Percentiles rank a stretch among this genome's conserved stretches.
phyloP scores from a whole-genome alignment of 129 eudicot species.

The Arctium lappa region DNA sequence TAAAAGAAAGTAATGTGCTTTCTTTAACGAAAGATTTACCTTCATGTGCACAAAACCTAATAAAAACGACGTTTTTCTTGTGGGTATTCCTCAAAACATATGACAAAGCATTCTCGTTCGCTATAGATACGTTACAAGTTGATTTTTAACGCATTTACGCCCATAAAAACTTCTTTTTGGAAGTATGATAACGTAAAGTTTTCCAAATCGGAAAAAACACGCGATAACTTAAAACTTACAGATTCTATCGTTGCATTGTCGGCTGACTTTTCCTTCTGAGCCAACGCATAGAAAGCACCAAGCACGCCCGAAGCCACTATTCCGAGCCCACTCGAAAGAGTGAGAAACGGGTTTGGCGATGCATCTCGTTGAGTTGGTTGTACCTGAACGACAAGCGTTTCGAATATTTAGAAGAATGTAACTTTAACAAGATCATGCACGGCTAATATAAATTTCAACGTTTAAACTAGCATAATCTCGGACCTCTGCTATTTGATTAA shows the following conservation, averaged over 20 bases:
- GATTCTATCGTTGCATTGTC: conserved; percentile 59
- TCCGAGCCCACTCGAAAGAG: conserved; percentile 71
- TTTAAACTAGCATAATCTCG: conserved; percentile 18
- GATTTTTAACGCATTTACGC: background rate
- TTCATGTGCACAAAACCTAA: background rate
- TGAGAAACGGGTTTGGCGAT: conserved; percentile 57
- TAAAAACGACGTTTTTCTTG: background rate
- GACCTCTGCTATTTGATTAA: conserved; percentile 54
- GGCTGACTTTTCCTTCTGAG: conserved; percentile 67
- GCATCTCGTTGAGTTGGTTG: conserved; percentile 30
- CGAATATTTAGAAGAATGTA: background rate
- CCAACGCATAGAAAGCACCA: conserved; percentile 74
- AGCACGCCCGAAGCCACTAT: conserved; percentile 69
- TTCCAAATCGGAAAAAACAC: background rate
- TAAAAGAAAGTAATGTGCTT: background rate
- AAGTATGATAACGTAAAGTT: background rate
- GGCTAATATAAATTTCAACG: background rate
- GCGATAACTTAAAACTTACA: conserved; percentile 43
- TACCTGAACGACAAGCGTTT: conserved; percentile 30
- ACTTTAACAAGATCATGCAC: background rate
- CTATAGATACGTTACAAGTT: background rate
- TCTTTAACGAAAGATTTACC: background rate
- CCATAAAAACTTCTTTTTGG: background rate
- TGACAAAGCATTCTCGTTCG: background rate
- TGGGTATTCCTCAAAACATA: conserved; percentile 1